Evolutionary conservation across 192 early-diverging fungal species (phyloP), one percentile per base, ranked within the genome.

Genomic region (Kappamyces sp.): DNA sequence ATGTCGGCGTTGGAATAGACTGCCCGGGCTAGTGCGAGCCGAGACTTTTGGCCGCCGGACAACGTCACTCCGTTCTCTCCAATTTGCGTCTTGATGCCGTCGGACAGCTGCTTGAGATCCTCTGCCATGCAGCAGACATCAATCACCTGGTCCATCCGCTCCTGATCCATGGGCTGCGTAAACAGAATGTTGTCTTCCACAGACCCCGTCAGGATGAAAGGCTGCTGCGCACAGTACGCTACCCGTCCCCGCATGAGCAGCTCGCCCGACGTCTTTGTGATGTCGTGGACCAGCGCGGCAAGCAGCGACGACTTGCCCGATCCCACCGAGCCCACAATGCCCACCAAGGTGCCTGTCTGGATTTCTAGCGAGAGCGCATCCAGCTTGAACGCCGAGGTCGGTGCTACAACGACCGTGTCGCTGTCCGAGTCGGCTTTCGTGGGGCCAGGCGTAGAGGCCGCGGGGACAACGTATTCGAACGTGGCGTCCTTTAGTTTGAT

Each of bases 61-160:
- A 74, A 32, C 15, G 59, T 75, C 35, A 93, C 66, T 2, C 74
- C 74, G 47, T 73, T 74, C 53, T 79, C 77, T 6, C 76, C 77
- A 47, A 97, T 79, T 72, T 93, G 87, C 0, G 93, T 94, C 39
- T 59, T 61, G 68, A 93, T 89, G 31, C 90, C 90, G 43, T 69
- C 80, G 38, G 77, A 68, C 6, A 95, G 58, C 62, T 87, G 84
- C 3, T 87, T 81, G 43, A 96, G 69, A 63, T 96, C 93, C 3
- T 80, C 75, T 33, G 69, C 71, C 10, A 96, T 70, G 31, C 90
- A 88, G n/a, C 90, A 89, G 49, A 84, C 4, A 83, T 57, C 34
- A 31, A 57, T 43, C 5, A 61, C 65, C 34, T 49, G 13, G 12
- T 47, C 37, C 33, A 76, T n/a, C 34, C 61, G 53, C 12, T 43